Evolutionary conservation across 495 filamentous ascomycete species (phyloP), one percentile per base, ranked within the genome.

Genomic region (Penicillium crystallinum): DNA sequence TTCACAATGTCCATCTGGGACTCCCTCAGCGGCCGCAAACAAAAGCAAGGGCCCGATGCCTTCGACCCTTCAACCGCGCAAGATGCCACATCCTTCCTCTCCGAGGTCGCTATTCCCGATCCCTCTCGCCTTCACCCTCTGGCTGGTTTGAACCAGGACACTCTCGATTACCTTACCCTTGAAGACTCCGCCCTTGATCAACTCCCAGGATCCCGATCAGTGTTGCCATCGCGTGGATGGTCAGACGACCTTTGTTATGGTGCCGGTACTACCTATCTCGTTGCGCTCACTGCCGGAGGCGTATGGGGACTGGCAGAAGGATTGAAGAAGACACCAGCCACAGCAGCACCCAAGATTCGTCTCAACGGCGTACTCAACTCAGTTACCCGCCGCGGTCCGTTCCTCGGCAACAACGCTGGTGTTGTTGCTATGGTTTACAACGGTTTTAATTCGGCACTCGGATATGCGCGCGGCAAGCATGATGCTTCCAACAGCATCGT

Each of bases 171-270:
- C 74, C 80, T 98, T 40, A 81, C 85, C 40, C 87, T 98, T 65
- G 93, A 97, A 76, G 93, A 97, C 61, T 87, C 89, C 21, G 79
- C 85, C 10, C 86, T 97, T 38, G 91, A 90, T 33, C 79, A 91
- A 61, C 80, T 95, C n/a, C 89, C 93, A 44, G 91, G 91, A 61
- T 77, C 82, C 35, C 86, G 86, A 51, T 90, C 91, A 12, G 85
- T 89, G 31, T 81, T 98, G 30, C 95, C 95, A 4, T 96, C 91
- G 23, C 86, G 95, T 65, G 93, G 93, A 59, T 98, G 95, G 84
- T 93, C 89, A 44, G 93, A 98, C 66, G 93, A 98, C 69, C 83
- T 98, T 43, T 97, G 93, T 72, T 98, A 98, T 66, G 95, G 95
- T 61, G 91, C 92, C 21, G 93, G 93, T 49, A 84, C 91, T 31